Evolutionary conservation across 371 early-diverging fungal species (phyloP).

Genomic region (Coemansia sp.): DNA sequence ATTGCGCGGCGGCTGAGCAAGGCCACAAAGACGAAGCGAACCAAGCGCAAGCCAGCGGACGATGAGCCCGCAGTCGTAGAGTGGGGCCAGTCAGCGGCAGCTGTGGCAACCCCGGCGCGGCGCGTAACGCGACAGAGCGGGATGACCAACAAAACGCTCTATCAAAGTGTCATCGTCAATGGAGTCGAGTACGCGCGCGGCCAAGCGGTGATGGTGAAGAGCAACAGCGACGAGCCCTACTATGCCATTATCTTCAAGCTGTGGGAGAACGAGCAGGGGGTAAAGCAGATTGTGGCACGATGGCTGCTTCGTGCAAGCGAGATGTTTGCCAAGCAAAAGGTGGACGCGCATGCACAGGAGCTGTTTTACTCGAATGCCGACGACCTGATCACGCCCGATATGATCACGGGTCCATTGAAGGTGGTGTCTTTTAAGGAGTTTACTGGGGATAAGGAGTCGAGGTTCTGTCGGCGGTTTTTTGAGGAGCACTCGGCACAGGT

Average conservation of each 20-base stretch:
- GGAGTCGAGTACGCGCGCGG: slow-evolving; percentile 30
- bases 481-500: slow-evolving; percentile 48
- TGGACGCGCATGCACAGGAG: slow-evolving; percentile 42
- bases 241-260: slow-evolving; percentile 52
- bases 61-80: slow-evolving; percentile 19
- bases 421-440: slow-evolving; percentile 43
- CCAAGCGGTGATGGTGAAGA: slow-evolving; percentile 28
- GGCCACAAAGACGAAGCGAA: slow-evolving; percentile 16
- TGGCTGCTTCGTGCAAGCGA: slow-evolving; percentile 54
- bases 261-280: slow-evolving; percentile 55
- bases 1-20: slow-evolving; percentile 30
- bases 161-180: slow-evolving; percentile 32
- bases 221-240: slow-evolving; percentile 44
- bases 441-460: slow-evolving; percentile 6
- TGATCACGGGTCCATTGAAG: slow-evolving; percentile 47
- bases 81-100: slow-evolving; percentile 28
- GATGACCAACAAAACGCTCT: slow-evolving; percentile 36
- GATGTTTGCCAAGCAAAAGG: slow-evolving; percentile 24
- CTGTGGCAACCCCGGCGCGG: slow-evolving; percentile 17
- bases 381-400: slow-evolving; percentile 51
- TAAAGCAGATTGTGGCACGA: slow-evolving; percentile 49
- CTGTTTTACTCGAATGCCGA: slow-evolving; percentile 54
- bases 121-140: slow-evolving; percentile 47
- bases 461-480: slow-evolving; percentile 48
- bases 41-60: slow-evolving; percentile 1